Evolutionary conservation across 2,329 filamentous ascomycete species (phyloP), one percentile per base, ranked within the genome.

Genomic region (Verticillium longisporum): DNA sequence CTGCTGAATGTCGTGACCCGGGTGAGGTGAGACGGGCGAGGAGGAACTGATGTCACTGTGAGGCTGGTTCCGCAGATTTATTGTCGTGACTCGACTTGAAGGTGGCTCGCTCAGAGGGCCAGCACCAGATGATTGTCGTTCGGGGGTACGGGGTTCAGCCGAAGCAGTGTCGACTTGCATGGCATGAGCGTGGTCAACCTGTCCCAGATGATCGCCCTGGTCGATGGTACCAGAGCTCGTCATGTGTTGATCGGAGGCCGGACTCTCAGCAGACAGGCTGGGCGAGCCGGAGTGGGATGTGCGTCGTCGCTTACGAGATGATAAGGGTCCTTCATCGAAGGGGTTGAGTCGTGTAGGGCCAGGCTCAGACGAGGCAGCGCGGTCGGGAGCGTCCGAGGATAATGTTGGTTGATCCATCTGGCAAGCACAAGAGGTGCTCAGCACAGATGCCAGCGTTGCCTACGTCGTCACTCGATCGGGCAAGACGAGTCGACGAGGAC

Each of bases 331-430:
- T 73, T 87, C 84, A 74, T 86, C 80, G 71, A 88, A 88, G 50
- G 86, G 86, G 66, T 88, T 87, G 59, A 83, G 83, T 64, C 86
- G 82, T 67, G 82, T 85, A 68, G 84, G 83, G 73, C 80, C 80
- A 72, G 83, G 82, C 77, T 88, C 86, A 74, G 83, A 82, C 69
- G 84, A 87, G 74, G 79, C 78, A 70, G 82, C 81, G 74, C 83
- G 82, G 76, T 84, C 82, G 79, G 76, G 79, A 73, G 77, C 76
- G 74, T 83, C 80, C 70, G 76, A 74, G 66, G 77, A 75, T 69
- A 69, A 76, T 70, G 78, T 76, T 71, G 77, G 74, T 72, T 75
- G 78, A 78, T 83, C 81, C 82, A 84, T 84, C 77, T 78, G 81
- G 75, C 71, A 77, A 74, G 71, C 71, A 72, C 69, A 71, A 69